Percentiles rank a stretch among this genome's conserved stretches.
Conservation (phyloP, 2,329 filamentous ascomycete species). For the Fusarium equiseti region DNA sequence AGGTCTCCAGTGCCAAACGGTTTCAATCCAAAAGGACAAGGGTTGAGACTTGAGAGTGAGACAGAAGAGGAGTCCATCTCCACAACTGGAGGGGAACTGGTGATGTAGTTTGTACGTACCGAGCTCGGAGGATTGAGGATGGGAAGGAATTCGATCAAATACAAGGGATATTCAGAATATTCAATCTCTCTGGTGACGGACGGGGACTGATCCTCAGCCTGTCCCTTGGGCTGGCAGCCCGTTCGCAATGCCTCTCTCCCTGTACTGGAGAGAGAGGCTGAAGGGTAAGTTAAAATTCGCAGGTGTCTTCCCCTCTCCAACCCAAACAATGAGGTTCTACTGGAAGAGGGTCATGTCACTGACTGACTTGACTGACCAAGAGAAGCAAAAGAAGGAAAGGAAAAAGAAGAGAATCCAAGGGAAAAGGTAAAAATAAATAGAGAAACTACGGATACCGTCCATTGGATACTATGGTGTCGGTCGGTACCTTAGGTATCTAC, state of each 20-base stretch:
- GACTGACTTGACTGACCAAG: slow-evolving; percentile 34
- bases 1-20: slow-evolving; percentile 8
- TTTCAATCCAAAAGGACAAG: slow-evolving; percentile 17
- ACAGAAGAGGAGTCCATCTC: slow-evolving; percentile 22
- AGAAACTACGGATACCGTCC: neutral
- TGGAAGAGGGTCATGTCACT: slow-evolving; percentile 32
- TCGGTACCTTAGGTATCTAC: slow-evolving; percentile 4
- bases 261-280: slow-evolving; percentile 26
- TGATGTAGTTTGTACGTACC: slow-evolving; percentile 27
- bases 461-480: neutral
- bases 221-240: slow-evolving; percentile 30
- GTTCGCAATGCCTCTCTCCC: slow-evolving; percentile 36
- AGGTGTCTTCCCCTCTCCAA: slow-evolving; percentile 38
- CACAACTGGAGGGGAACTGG: slow-evolving; percentile 18
- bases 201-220: slow-evolving; percentile 27
- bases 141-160: slow-evolving; percentile 17
- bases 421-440: slow-evolving; percentile 29
- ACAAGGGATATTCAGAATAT: neutral
- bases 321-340: slow-evolving; percentile 32
- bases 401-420: slow-evolving; percentile 8
- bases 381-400: slow-evolving; percentile 27
- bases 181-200: neutral
- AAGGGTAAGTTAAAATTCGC: neutral
- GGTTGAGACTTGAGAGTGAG: slow-evolving; percentile 10
- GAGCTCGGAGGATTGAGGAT: neutral